Percentiles rank a stretch among this genome's conserved stretches.
Conservation (phyloP, 352 stramenopile species). For the Phytophthora vignae region DNA sequence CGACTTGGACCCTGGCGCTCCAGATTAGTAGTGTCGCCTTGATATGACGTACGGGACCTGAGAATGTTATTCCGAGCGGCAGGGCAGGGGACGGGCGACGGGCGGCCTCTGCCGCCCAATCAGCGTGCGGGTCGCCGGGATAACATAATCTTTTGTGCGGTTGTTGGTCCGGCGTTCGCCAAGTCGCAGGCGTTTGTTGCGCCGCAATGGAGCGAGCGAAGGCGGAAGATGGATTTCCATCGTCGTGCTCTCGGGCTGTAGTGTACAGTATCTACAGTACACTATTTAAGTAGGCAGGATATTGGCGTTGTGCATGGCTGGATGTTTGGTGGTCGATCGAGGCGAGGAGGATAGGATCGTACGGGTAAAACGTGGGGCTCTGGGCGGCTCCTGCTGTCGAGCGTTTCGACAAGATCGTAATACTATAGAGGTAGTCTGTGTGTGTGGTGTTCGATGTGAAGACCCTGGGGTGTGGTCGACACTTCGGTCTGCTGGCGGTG, state of each 20-base stretch:
- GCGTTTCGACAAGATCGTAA: too few relatives aligned
- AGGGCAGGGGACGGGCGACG: not conserved
- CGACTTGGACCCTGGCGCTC: constrained; percentile 11
- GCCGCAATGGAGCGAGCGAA: not conserved
- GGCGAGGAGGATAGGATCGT: not conserved
- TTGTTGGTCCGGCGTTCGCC: not conserved
- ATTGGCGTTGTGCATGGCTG: not conserved
- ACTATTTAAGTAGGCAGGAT: not conserved
- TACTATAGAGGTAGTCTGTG: too few relatives aligned
- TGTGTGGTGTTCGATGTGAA: too few relatives aligned
- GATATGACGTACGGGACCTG: not conserved
- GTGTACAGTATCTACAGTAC: not conserved
- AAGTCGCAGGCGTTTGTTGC: not conserved
- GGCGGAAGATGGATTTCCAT: not conserved
- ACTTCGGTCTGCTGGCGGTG: too few relatives aligned
- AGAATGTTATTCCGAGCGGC: constrained; percentile 1
- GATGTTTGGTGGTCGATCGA: not conserved
- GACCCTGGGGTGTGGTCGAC: too few relatives aligned
- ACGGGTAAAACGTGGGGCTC: not conserved
- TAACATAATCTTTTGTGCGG: not conserved
- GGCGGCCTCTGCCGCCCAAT: not conserved
- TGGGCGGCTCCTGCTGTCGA: not conserved
- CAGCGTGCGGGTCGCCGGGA: not conserved
- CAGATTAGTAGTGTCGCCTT: not conserved
- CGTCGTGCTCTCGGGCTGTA: not conserved